phyloP scores from a whole-genome alignment of 2,329 filamentous ascomycete species.

The Fusarium sp. region DNA sequence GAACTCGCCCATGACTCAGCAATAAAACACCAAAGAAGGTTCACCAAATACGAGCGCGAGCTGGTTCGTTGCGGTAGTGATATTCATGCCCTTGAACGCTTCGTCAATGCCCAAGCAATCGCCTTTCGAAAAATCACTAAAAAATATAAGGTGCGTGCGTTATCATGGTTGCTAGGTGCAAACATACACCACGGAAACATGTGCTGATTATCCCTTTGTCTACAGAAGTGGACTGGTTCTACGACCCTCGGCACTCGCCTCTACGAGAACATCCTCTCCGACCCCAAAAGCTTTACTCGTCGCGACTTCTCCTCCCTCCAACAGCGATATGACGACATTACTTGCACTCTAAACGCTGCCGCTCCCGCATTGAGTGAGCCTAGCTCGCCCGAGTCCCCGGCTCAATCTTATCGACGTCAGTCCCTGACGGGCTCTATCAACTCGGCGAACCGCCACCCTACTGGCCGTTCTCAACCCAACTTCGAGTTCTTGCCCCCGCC shows the following conservation, averaged over 20 bases:
- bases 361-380: conserved; percentile 55
- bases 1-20: conserved; percentile 48
- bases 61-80: conserved; percentile 74
- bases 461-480: conserved; percentile 40
- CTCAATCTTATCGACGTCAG: conserved; percentile 25
- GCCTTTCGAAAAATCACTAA: conserved; percentile 87
- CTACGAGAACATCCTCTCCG: conserved; percentile 71
- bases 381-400: conserved; percentile 52
- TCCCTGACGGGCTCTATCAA: conserved; percentile 21
- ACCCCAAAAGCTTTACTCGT: conserved; percentile 77
- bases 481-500: conserved; percentile 50
- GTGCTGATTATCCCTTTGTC: conserved; percentile 2
- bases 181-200: background rate
- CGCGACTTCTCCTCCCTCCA: conserved; percentile 69
- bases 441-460: conserved; percentile 29
- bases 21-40: conserved; percentile 61
- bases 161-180: background rate
- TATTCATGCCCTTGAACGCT: conserved; percentile 75
- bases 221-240: conserved; percentile 83
- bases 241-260: conserved; percentile 72
- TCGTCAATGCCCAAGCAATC: conserved; percentile 77
- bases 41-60: conserved; percentile 65
- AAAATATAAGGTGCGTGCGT: conserved; percentile 71
- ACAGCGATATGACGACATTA: conserved; percentile 62
- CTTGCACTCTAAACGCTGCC: conserved; percentile 59